Evolutionary conservation across 192 early-diverging fungal genomes (phyloP), one percentile per base, ranked within the genome.

Genomic region (Helicostylum pulchrum): DNA sequence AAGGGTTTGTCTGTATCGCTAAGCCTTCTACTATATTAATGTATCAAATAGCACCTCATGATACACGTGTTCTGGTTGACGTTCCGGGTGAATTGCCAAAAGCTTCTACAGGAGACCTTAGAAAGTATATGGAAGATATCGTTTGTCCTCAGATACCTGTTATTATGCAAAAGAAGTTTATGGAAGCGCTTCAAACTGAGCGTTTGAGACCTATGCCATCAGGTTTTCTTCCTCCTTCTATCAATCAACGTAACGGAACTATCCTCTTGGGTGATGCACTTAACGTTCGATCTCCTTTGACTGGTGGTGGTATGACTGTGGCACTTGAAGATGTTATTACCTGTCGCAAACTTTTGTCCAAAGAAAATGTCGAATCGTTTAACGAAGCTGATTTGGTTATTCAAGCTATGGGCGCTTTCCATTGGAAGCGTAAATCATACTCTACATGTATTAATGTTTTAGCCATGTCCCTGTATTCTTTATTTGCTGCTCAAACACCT

Each of bases 281-380:
- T 71, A 99, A 99, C 72, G 94, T 97, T 79, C 81, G 95, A 36
- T 93, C 96, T 62, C 94, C 94, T 15, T 76, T 99, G 49, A 97
- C 94, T 2, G 95, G 95, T 48, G 83, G 92, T 51, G 96, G 96
- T 26, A 99, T 99, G 96, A 96, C 96, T 0, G 89, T 99, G 0
- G 96, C 86, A 0, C 78, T 97, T 34, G 92, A 89, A 82, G 96
- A 99, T 74, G 90, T 93, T 4, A 88, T 94, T 2, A 79, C 84
- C 20, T 53, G 95, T 20, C 60, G 78, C 4, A 77, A 90, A 7
- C 66, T 88, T 30, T 71, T 92, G 43, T 53, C 64, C 23, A 73
- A 58, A 34, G 67, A 72, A 48, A 70, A 75, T 39, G 60, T 84
- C 0, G 71, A 73, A 9, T 75, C 78, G 21, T 77, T 84, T 20